Percentiles rank a stretch among this genome's conserved stretches.
Evolutionary conservation across 2,329 filamentous ascomycete species (phyloP).

Genomic region (Penicillium sp.): DNA sequence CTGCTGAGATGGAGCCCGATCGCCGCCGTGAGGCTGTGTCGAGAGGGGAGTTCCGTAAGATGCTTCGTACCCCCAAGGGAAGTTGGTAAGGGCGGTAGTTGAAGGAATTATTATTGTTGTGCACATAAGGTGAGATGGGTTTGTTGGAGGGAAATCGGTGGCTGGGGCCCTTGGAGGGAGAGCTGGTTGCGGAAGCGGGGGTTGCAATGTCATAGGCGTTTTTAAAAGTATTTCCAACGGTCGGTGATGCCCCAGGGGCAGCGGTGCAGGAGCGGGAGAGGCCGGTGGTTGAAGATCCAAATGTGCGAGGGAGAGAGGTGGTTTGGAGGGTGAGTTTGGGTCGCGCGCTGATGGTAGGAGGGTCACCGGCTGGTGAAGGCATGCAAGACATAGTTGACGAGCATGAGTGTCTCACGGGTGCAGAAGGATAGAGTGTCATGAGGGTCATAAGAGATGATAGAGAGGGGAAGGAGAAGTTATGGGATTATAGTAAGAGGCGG

Average conservation of each 20-base stretch:
- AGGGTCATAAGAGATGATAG: background rate
- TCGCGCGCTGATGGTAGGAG: conserved; percentile 35
- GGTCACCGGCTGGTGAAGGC: conserved; percentile 16
- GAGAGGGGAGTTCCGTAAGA: conserved; percentile 50
- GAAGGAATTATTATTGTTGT: conserved; percentile 15
- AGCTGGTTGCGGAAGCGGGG: conserved; percentile 40
- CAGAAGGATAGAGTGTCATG: conserved; percentile 10
- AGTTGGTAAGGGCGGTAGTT: conserved; percentile 39
- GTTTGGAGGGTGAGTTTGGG: conserved; percentile 65
- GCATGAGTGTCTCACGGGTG: conserved; percentile 3
- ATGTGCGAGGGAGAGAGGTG: conserved; percentile 49
- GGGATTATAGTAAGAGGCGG: background rate
- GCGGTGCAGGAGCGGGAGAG: conserved; percentile 55
- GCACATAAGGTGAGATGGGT: conserved; percentile 31
- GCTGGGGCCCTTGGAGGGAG: conserved; percentile 29
- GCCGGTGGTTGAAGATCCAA: conserved; percentile 55
- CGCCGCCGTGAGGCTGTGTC: conserved; percentile 37
- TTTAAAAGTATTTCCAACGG: conserved; percentile 60
- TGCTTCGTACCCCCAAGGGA: conserved; percentile 46
- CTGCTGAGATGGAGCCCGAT: conserved; percentile 39
- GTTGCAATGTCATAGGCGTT: conserved; percentile 56
- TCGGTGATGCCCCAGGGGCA: conserved; percentile 54
- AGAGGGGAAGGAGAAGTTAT: conserved; percentile 1
- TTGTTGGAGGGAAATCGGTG: conserved; percentile 26
- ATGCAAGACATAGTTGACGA: conserved; percentile 22